Evolutionary conservation across 176 grass and related monocot genomes (phyloP), one percentile per base, ranked within the genome.

Genomic region (Oryza rufipogon): DNA sequence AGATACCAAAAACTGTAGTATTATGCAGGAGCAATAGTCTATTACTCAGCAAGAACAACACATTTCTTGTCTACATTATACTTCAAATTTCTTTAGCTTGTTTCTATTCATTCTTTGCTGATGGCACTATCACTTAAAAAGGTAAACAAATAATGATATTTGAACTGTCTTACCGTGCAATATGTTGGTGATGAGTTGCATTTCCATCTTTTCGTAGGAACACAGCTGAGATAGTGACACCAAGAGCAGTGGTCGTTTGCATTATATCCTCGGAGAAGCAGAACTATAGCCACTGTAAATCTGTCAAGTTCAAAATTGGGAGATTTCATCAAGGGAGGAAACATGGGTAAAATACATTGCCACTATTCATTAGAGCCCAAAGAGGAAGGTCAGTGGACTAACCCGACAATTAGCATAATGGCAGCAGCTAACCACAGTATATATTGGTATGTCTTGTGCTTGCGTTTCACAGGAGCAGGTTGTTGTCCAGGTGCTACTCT

Each of bases 151-250:
- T 41, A 5, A 64, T 11, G 44, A 34, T 75, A 13, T 25, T 25
- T 14, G 3, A 76, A 52, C 1, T 71, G 76, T 70, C 86, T 74
- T 91, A 88, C 79, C 17, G 28, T 58, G 78, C 95, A 95, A 41
- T 73, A 73, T 49, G 72, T 91, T 3, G 91, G 80, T 4, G 85
- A 78, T 22, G 77, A 68, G 66, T 91, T 78, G 78, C 93, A 98
- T 30, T 77, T 92, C 96, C 89, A 92, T 46, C 66, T 78, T 39
- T 52, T 83, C 4, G 87, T 95, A 23, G 93, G 96, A 19, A 95
- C 85, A 41, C 96, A 98, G 47, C 87, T 90, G 33, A 98, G 83
- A 87, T 93, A 92, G 66, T 90, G 89, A 77, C 96, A 98, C 93
- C 93, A 98, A 7, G 89, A 89, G 71, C 96, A 98, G 81, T 92